Evolutionary conservation across 768 basidiomycete species (phyloP).

Genomic region (Trametes sanguinea): DNA sequence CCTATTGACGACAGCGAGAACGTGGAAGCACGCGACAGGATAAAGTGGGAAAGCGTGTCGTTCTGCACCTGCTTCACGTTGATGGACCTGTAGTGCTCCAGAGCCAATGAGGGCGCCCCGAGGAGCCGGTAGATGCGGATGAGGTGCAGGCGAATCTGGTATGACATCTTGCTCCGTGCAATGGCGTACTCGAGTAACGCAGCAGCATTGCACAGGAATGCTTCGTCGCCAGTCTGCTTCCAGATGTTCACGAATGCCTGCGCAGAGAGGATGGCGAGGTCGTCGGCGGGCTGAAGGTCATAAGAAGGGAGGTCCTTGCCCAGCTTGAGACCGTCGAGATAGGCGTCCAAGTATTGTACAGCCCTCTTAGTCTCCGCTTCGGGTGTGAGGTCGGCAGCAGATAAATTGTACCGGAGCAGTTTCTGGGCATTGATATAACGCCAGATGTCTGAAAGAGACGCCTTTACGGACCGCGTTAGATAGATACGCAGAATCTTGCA

Average conservation of each 20-base stretch:
- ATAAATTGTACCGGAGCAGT: constrained; percentile 63
- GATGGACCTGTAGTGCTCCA: constrained; percentile 79
- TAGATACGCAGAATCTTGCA: not conserved
- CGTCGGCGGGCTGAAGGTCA: constrained; percentile 87
- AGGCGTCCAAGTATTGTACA: constrained; percentile 55
- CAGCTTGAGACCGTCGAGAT: constrained; percentile 66
- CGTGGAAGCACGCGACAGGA: constrained; percentile 74
- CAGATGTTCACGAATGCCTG: constrained; percentile 68
- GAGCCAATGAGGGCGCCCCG: constrained; percentile 68
- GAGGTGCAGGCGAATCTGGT: constrained; percentile 73
- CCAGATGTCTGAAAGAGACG: constrained; percentile 55
- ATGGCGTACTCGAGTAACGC: constrained; percentile 72
- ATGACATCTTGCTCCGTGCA: constrained; percentile 74
- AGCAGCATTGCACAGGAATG: constrained; percentile 63
- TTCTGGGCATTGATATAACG: constrained; percentile 76
- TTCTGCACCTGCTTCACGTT: constrained; percentile 84
- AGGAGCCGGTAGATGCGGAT: constrained; percentile 82
- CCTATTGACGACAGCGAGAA: constrained; percentile 79
- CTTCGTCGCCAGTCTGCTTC: constrained; percentile 54
- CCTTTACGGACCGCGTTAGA: constrained; percentile 36
- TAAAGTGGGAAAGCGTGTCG: constrained; percentile 85
- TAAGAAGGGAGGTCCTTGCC: constrained; percentile 67
- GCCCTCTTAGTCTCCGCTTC: constrained; percentile 59
- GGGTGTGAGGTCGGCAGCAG: constrained; percentile 48
- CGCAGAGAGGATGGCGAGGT: constrained; percentile 74